Base-by-base conservation (phyloP, 148 eudicot genomes). In the Chenopodium formosanum region DNA sequence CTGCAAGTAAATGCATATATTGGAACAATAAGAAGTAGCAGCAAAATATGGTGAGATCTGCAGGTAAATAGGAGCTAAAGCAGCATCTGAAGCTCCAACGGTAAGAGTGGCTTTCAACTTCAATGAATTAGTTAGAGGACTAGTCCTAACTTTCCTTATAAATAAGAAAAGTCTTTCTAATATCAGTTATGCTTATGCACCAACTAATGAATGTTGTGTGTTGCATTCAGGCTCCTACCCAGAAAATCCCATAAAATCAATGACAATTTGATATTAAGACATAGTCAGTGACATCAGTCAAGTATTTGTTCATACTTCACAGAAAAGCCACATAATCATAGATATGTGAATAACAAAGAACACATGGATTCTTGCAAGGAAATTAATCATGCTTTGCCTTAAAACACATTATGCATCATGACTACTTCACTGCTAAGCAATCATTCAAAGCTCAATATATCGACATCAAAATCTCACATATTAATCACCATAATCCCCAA, bases 1-100 rank as follows among this genome's bases (percentile, higher is more conserved):
- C 99, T 94, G 89, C 76, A 74, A 84, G 53, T 75, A 82, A 50
- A 34, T n/a, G 68, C 81, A 80, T 66, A 74, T 16, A 10, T 34
- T 23, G 40, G 52, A 86, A 75, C 31, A 74, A 68, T 58, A 78
- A 77, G 74, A 5, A 74, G 10, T 46, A 65, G 52, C 48, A 66
- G 48, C 58, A 32, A 83, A 19, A 16, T 17, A 40, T 9, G 46
- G 44, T 72, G 10, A 12, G 1, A 27, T 13, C 1, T 16, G 4
- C 20, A 34, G 52, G 32, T 0, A 69, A 78, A 52, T 62, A 67
- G 40, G 20, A 64, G 12, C 34, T 37, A 52, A 56, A 48, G 60
- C 22, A 62, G 65, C n/a, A 20, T 23, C 62, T 14, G 10, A 2
- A 62, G 66, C 66, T 62, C 23, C 66, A 47, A 44, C 13, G 23